These are phyloP conservation scores for Vitis labrusca DNA, from an alignment of 164 flowering plant species.

Conservation along the genomic window DNA sequence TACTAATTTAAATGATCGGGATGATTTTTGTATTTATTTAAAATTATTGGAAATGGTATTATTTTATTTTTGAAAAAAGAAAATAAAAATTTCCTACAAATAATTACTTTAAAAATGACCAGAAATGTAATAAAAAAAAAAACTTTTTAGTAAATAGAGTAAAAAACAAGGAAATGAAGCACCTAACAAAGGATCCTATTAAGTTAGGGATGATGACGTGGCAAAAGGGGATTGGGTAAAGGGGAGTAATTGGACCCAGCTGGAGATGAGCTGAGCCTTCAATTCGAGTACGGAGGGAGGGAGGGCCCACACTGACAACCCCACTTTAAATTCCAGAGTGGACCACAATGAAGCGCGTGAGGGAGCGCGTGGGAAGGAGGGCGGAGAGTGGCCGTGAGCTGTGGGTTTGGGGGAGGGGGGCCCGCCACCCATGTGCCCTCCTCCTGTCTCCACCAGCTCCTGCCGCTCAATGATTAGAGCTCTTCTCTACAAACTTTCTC, in stretches of 20 bases:
- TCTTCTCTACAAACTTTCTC: slow-evolving; percentile 16
- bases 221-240: slow-evolving; percentile 4
- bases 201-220: slow-evolving; percentile 3
- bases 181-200: no score
- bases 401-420: slow-evolving; percentile 25
- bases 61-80: no score
- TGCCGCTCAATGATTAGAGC: slow-evolving; percentile 81
- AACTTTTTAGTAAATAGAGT: no score
- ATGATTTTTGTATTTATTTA: no score
- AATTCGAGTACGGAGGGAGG: slow-evolving; percentile 15
- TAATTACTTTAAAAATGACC: no score
- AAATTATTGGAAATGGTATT: no score
- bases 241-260: slow-evolving; percentile 11
- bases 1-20: no score
- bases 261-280: slow-evolving; percentile 11
- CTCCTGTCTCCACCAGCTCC: slow-evolving; percentile 95
- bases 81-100: no score
- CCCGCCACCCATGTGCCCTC: slow-evolving; percentile 85
- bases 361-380: slow-evolving; percentile 1
- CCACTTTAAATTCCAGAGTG: slow-evolving; percentile 16
- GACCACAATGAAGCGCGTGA: not conserved
- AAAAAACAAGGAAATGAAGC: no score
- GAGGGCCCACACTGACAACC: slow-evolving; percentile 13
- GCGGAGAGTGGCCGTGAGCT: slow-evolving; percentile 14
- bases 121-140: no score